Evolutionary conservation across 1,284 basidiomycete genomes (phyloP), one percentile per base, ranked within the genome.

Genomic region (Lignosus rhinocerotis): DNA sequence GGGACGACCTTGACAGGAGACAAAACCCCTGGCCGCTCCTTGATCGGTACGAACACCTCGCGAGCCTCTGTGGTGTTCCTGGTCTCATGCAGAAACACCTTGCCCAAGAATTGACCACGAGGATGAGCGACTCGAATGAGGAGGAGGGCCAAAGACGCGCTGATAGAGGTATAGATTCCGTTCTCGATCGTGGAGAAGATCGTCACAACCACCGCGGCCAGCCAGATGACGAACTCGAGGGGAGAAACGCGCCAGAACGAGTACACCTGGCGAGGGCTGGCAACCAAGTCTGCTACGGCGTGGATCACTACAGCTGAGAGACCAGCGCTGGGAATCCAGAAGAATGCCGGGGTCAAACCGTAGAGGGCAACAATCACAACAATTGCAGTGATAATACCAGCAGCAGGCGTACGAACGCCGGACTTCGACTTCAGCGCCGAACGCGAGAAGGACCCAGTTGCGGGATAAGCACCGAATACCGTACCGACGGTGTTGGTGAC

Each of bases 401-500:
- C 95, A 14, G 91, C 79, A 6, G 96, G 97, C 7, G 96, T 98
- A 62, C 96, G 89, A 19, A 98, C 96, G 59, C 96, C 96, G 0
- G 93, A 96, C 77, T 97, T 97, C 54, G 93, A 90, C 77, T 98
- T 95, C 73, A 99, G 82, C 0, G 96, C 96, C 3, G 95, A 94
- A 38, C 96, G 93, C 41, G 95, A 98, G 83, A 99, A 99, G 0
- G 96, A 98, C 14, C 96, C 97, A 8, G 97, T 99, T 0, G 96
- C 94, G 8, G 96, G 95, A 74, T 98, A 99, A 2, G 94, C 96
- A 58, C 86, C 84, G 73, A 98, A 97, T 64, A 89, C 79, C 8
- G 90, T 89, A 14, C 94, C 93, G 62, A 95, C 70, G 0, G 89
- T 89, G 72, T 96, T 96, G 10, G 94, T 88, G n/a, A 98, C 94